These are phyloP conservation scores for Pecoramyces ruminantium DNA, from an alignment of 192 early-diverging fungal genomes.

Conservation along the genomic window DNA sequence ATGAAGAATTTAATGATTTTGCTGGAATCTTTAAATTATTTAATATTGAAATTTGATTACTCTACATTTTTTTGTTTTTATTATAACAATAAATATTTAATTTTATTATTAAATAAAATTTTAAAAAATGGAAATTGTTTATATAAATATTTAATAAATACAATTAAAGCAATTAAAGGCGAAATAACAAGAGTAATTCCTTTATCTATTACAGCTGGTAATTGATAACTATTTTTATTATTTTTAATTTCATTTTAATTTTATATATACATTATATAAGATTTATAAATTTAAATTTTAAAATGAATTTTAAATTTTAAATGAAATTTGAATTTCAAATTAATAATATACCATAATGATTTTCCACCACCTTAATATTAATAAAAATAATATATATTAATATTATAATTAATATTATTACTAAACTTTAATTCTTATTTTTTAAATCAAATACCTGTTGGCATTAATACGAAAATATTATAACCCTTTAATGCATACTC, in stretches of 20 bases:
- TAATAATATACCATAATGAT: not conserved
- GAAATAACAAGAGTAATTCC: constrained; percentile 30
- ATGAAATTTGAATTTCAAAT: too few relatives aligned
- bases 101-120: too few relatives aligned
- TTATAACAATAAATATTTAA: not conserved
- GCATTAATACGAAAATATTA: not conserved
- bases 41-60: not conserved
- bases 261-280: too few relatives aligned
- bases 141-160: not conserved
- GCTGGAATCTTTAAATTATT: not conserved
- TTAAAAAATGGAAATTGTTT: too few relatives aligned
- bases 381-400: too few relatives aligned
- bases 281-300: too few relatives aligned
- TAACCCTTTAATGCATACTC: not conserved
- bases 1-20: not conserved
- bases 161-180: constrained; percentile 29
- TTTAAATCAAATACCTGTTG: not conserved
- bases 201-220: constrained; percentile 16
- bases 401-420: too few relatives aligned
- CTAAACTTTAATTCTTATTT: too few relatives aligned
- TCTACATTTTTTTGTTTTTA: not conserved
- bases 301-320: too few relatives aligned
- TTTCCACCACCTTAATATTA: not conserved
- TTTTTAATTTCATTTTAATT: too few relatives aligned
- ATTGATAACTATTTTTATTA: constrained; percentile 10